Base-by-base conservation (phyloP, 2,329 filamentous ascomycete genomes). In the Talaromyces islandicus region DNA sequence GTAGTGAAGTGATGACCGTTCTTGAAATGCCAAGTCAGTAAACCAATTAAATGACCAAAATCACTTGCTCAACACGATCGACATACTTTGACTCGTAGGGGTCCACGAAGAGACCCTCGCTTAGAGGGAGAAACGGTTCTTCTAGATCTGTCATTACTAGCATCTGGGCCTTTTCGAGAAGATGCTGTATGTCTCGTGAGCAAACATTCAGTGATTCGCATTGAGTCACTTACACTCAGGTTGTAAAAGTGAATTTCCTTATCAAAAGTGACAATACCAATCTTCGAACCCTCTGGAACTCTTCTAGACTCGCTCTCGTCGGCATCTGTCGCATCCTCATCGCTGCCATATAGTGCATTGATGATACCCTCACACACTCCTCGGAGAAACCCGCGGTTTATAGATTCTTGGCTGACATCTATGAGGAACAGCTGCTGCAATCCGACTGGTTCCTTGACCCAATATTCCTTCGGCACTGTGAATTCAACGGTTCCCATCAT, bases 241-340 rank as follows among this genome's bases (percentile, higher is more conserved):
- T 97, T 97, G 80, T 97, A 99, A 74, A 97, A 99, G 72, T 99
- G 94, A 62, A 99, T 89, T 68, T 97, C 92, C 75, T 91, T 93
- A 78, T 99, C 94, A 73, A 89, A 99, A 1, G 94, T 97, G 64
- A 97, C 87, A 72, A 99, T 96, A 55, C 93, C 94, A 63, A 99
- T 87, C 78, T 91, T 96, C 54, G 90, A 86, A 12, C 91, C 92
- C 57, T 85, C 79, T 0, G 94, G 91, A 68, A 97, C 81, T 64
- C 76, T 80, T 63, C 76, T 78, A 58, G 78, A 81, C 56, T 83
- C 78, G 65, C 82, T 65, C 4, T 76, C 72, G 60, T 82, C 81
- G 21, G 24, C 53, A 21, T 53, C 54, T n/a, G 35, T n/a, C 54
- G 81, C 80, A 51, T 83, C 78, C 58, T 83, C 82, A 27, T 80